phyloP scores from a whole-genome alignment of 768 basidiomycete genomes.

The Lactarius pseudohatsudake region DNA sequence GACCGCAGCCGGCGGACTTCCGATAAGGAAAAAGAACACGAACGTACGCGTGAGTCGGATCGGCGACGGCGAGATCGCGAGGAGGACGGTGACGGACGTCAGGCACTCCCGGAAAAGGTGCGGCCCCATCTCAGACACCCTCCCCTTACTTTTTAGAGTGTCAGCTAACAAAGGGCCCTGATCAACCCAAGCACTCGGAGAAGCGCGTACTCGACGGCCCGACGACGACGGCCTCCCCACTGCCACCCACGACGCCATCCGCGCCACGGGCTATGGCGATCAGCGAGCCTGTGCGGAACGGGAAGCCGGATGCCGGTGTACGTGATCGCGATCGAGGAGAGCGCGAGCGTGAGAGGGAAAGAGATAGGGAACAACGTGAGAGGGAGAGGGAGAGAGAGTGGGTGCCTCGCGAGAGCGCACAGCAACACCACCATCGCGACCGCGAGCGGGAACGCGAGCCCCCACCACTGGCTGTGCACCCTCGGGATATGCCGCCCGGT shows the following conservation, averaged over 20 bases:
- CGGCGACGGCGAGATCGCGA: constrained; percentile 68
- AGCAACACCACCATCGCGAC: constrained; percentile 18
- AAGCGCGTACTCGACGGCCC: constrained; percentile 58
- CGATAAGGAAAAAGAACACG: constrained; percentile 65
- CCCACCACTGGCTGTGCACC: not conserved
- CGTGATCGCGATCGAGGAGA: constrained; percentile 49
- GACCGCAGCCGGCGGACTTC: constrained; percentile 63
- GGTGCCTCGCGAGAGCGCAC: constrained; percentile 25
- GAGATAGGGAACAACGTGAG: constrained; percentile 25
- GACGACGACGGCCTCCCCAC: constrained; percentile 33
- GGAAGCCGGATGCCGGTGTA: constrained; percentile 42
- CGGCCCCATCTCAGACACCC: constrained; percentile 20
- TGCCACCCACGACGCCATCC: constrained; percentile 62
- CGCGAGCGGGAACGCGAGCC: constrained; percentile 16
- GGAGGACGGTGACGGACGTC: constrained; percentile 49
- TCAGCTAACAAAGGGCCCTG: not conserved
- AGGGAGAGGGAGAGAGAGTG: constrained; percentile 18
- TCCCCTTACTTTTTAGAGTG: constrained; percentile 1
- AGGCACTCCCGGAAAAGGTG: constrained; percentile 59
- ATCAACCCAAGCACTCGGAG: constrained; percentile 39
- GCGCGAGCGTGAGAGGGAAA: constrained; percentile 44
- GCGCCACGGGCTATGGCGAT: constrained; percentile 71
- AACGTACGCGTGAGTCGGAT: constrained; percentile 65
- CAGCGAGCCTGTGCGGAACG: constrained; percentile 42
- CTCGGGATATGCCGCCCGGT: constrained; percentile 16